Percentiles rank a stretch among this genome's conserved stretches.
These are phyloP conservation scores for Lantana camara DNA, from an alignment of 257 asterid species.

Conservation along the genomic window DNA sequence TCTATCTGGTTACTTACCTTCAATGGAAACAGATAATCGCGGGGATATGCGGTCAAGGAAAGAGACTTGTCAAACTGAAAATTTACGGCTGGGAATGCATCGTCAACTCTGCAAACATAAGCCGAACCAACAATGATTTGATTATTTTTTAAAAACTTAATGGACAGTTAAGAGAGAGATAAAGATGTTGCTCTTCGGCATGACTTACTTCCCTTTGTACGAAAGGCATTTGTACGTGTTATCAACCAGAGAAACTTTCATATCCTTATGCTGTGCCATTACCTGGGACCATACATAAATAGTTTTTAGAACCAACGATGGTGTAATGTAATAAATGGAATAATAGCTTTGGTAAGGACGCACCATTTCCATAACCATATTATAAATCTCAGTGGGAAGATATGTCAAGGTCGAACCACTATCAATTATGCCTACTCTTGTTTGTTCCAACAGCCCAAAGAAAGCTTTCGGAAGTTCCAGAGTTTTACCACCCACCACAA, in stretches of 20 bases:
- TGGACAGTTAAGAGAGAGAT: conserved; percentile 14
- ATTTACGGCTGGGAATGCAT: conserved; percentile 63
- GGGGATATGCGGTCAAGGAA: conserved; percentile 57
- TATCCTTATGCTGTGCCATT: conserved; percentile 34
- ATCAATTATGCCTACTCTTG: conserved; percentile 52
- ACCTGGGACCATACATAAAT: conserved; percentile 34
- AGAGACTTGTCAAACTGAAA: conserved; percentile 52
- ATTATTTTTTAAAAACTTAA: conserved; percentile 5
- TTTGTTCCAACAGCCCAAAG: conserved; percentile 39
- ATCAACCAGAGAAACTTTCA: conserved; percentile 43
- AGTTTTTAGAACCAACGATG: too few relatives aligned
- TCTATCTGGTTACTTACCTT: conserved; percentile 46
- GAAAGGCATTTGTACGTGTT: conserved; percentile 47
- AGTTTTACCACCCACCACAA: conserved; percentile 53
- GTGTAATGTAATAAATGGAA: too few relatives aligned
- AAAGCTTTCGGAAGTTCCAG: conserved; percentile 42
- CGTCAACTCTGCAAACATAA: conserved; percentile 55
- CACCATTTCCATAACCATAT: conserved; percentile 48
- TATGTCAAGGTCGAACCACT: conserved; percentile 78
- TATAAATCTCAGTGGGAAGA: conserved; percentile 51
- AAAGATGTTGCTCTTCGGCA: too few relatives aligned
- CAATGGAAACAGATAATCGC: conserved; percentile 58
- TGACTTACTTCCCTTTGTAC: conserved; percentile 50
- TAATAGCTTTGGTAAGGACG: not conserved
- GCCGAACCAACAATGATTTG: conserved; percentile 25